Conservation (phyloP, 2,329 filamentous ascomycete genomes). For the Eurotiales sp. region DNA sequence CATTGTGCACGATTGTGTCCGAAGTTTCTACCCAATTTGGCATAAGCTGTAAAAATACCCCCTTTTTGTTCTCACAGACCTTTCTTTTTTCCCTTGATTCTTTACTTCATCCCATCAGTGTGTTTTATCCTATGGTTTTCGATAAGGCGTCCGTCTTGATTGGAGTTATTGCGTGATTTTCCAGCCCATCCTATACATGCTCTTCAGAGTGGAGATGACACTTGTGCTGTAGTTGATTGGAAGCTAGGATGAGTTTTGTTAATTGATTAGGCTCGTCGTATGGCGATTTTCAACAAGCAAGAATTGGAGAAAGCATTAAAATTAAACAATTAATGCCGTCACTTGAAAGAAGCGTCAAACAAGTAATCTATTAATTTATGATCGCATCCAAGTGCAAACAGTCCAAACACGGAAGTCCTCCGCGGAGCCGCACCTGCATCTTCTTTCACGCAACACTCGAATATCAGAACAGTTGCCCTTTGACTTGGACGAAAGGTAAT, state of each 20-base stretch:
- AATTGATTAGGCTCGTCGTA: neutral
- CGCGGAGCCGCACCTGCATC: neutral
- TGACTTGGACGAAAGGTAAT: neutral
- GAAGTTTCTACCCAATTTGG: neutral
- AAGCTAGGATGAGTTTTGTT: conserved; percentile 1
- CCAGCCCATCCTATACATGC: neutral
- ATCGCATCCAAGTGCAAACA: conserved; percentile 8
- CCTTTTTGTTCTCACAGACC: conserved; percentile 4
- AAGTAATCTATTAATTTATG: too few species aligned
- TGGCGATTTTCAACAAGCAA: neutral
- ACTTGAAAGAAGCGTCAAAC: too few species aligned
- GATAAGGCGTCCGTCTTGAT: conserved; percentile 8
- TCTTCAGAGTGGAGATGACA: neutral
- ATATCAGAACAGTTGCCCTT: neutral
- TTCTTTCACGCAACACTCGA: neutral
- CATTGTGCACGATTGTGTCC: conserved; percentile 2
- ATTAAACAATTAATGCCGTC: too few species aligned
- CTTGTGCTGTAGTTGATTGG: neutral
- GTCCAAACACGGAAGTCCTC: conserved; percentile 10
- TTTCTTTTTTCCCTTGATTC: neutral
- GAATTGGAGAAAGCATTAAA: too few species aligned
- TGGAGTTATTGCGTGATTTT: conserved; percentile 8
- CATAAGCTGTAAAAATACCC: conserved; percentile 16
- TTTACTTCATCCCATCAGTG: neutral
- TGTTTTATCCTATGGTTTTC: neutral